These are phyloP conservation scores for Tylopilus cervinicoccineus DNA, from an alignment of 768 basidiomycete species.

Conservation along the genomic window DNA sequence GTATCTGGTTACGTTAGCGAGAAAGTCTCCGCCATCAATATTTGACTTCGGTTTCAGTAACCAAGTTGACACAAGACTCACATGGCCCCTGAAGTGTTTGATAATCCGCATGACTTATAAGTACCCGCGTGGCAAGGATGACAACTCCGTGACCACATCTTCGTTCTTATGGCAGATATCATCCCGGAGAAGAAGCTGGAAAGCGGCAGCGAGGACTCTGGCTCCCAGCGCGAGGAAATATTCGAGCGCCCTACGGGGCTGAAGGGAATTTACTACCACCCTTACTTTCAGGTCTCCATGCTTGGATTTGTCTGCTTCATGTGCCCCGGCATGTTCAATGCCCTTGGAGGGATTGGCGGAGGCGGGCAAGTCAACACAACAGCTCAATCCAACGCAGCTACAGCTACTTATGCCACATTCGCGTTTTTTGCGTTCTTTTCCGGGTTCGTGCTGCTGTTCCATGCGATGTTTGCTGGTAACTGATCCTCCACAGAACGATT, in stretches of 20 bases:
- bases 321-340: constrained; percentile 71
- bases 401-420: constrained; percentile 64
- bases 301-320: constrained; percentile 66
- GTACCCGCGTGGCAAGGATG: constrained; percentile 2
- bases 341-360: constrained; percentile 73
- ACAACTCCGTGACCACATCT: background rate
- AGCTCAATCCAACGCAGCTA: constrained; percentile 66
- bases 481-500: constrained; percentile 47
- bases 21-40: background rate
- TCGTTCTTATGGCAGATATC: constrained; percentile 14
- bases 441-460: constrained; percentile 43
- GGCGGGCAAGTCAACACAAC: constrained; percentile 68
- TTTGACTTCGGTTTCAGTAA: background rate
- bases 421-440: constrained; percentile 62
- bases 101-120: constrained; percentile 9
- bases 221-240: constrained; percentile 27
- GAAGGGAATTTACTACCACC: constrained; percentile 55
- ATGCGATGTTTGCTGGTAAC: background rate
- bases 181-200: constrained; percentile 20
- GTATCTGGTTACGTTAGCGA: background rate
- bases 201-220: constrained; percentile 28
- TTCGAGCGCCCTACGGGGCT: constrained; percentile 49
- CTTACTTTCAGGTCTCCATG: constrained; percentile 43
- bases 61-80: constrained; percentile 9
- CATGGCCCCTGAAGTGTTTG: constrained; percentile 3